A percentile compares a stretch with the other conserved stretches of the same genome.
These are phyloP conservation scores for Entamoeba invadens DNA, from an alignment of 208 protist species.

Conservation along the genomic window DNA sequence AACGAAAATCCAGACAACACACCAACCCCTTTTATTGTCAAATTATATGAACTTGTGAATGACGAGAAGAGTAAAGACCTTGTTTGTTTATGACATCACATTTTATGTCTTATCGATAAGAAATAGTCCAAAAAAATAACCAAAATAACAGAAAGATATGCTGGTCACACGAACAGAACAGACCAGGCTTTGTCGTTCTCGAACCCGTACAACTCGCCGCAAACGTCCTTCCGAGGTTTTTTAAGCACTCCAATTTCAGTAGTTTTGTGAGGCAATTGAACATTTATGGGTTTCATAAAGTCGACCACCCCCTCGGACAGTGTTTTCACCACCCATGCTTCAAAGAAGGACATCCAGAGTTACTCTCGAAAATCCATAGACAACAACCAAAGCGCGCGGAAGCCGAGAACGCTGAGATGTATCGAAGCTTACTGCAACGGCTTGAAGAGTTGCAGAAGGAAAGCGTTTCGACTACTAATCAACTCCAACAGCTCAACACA, in stretches of 20 bases:
- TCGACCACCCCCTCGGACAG: neutral
- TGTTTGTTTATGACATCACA: neutral
- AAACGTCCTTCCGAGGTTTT: neutral
- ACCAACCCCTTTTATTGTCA: neutral
- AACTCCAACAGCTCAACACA: neutral
- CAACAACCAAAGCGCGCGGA: neutral
- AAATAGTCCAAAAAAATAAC: neutral
- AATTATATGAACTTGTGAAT: neutral
- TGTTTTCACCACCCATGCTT: neutral
- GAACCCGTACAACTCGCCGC: neutral
- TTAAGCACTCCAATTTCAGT: neutral
- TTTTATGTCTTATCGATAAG: neutral
- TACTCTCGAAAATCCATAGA: neutral
- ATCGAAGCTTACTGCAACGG: neutral
- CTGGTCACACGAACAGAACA: neutral
- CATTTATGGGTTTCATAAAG: neutral
- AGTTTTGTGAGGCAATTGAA: neutral
- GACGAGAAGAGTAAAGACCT: neutral
- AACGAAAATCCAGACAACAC: neutral
- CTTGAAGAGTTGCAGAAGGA: neutral
- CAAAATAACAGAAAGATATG: neutral
- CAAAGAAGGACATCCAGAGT: neutral
- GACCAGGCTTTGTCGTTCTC: neutral
- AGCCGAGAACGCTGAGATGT: neutral
- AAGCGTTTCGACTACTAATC: neutral